Percentiles rank a stretch among this genome's conserved stretches.
phyloP scores from a whole-genome alignment of 805 yeast species.

The Wickerhamomyces queroliae region DNA sequence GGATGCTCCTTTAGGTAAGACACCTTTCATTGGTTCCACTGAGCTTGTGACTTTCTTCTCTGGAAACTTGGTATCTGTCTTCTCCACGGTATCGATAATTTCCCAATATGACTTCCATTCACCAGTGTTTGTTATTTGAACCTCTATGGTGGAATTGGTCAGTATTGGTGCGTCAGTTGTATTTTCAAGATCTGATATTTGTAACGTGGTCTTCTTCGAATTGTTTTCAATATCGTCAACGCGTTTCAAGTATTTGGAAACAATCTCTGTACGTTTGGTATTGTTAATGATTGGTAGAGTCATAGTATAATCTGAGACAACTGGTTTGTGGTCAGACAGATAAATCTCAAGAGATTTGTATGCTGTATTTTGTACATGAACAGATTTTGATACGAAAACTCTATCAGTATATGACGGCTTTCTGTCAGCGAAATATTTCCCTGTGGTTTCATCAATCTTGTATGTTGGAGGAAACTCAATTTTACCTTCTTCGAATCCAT shows the following conservation, averaged over 20 bases:
- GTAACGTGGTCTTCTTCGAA: constrained; percentile 33
- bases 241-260: constrained; percentile 31
- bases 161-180: constrained; percentile 19
- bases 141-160: constrained; percentile 19
- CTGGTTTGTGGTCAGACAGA: constrained; percentile 55
- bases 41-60: constrained; percentile 14
- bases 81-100: constrained; percentile 26
- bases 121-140: constrained; percentile 30
- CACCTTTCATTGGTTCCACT: constrained; percentile 24
- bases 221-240: constrained; percentile 39
- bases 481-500: constrained; percentile 41
- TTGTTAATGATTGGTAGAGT: constrained; percentile 31
- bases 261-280: constrained; percentile 27
- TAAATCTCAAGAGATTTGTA: constrained; percentile 18
- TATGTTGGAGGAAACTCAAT: constrained; percentile 51
- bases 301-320: constrained; percentile 30
- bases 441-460: constrained; percentile 28
- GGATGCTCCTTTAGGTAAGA: constrained; percentile 22
- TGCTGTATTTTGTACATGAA: constrained; percentile 22
- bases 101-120: constrained; percentile 32
- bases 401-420: constrained; percentile 59
- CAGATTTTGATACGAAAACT: constrained; percentile 33
- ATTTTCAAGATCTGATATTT: constrained; percentile 29
- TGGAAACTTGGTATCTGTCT: constrained; percentile 13
- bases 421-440: constrained; percentile 29